Evolutionary conservation across 148 eudicot genomes (phyloP).

Genomic region (Pouteria glomerata): DNA sequence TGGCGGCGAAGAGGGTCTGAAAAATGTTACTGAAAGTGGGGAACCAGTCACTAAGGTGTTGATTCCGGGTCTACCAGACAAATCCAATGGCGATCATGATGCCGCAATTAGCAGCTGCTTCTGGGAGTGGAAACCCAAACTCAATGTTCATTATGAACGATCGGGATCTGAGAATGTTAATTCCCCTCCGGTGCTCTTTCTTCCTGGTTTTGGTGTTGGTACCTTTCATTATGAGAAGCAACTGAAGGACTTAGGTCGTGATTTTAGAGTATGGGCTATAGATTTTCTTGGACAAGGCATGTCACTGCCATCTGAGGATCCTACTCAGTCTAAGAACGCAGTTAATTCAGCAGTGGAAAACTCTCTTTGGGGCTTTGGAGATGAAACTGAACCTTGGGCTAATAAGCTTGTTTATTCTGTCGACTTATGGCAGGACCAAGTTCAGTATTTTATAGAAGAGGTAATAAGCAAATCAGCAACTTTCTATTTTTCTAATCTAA

Average conservation of each 20-base stretch:
- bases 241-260: constrained; percentile 81
- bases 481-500: not conserved
- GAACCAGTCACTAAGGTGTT: constrained; percentile 43
- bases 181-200: constrained; percentile 74
- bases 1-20: constrained; percentile 36
- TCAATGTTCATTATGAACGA: constrained; percentile 69
- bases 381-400: constrained; percentile 84
- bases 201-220: constrained; percentile 98
- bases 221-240: constrained; percentile 94
- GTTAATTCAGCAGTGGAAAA: constrained; percentile 18
- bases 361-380: constrained; percentile 80
- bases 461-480: constrained; percentile 26
- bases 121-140: constrained; percentile 90
- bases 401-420: constrained; percentile 81
- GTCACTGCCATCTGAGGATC: constrained; percentile 87
- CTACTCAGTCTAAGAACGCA: constrained; percentile 39
- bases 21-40: constrained; percentile 25
- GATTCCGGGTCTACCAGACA: constrained; percentile 76
- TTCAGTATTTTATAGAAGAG: constrained; percentile 70
- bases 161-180: constrained; percentile 58
- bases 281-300: constrained; percentile 97
- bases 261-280: constrained; percentile 76
- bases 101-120: constrained; percentile 56
- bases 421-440: constrained; percentile 94
- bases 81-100: constrained; percentile 45